Evolutionary conservation across 2,329 filamentous ascomycete species (phyloP).

Genomic region (Blastomyces silverae): DNA sequence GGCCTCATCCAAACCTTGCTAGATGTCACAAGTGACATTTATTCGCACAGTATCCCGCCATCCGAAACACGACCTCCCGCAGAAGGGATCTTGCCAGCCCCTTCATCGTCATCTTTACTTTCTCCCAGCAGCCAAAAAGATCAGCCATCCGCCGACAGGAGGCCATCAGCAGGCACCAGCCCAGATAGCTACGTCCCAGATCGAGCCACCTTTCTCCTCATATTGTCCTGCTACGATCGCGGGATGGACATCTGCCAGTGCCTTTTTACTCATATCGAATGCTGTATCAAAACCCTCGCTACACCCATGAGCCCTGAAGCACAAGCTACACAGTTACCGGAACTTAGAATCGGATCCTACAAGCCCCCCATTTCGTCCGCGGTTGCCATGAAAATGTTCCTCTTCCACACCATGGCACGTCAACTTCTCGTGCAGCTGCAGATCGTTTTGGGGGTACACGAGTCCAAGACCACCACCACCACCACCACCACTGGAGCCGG

Average conservation of each 20-base stretch:
- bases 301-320: background rate
- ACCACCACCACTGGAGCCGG: background rate
- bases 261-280: constrained; percentile 6
- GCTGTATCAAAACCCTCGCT: background rate
- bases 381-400: constrained; percentile 10
- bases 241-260: constrained; percentile 3
- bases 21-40: constrained; percentile 1
- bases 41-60: background rate
- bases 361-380: background rate
- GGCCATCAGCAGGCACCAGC: too few relatives aligned
- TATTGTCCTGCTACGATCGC: constrained; percentile 10
- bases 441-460: background rate
- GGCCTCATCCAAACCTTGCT: constrained; percentile 4
- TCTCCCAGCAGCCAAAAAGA: background rate
- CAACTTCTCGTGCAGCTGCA: background rate
- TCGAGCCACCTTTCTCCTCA: background rate
- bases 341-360: constrained; percentile 6
- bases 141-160: background rate
- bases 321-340: background rate
- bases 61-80: background rate
- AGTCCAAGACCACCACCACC: background rate
- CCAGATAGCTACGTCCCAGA: background rate
- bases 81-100: background rate
- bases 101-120: background rate
- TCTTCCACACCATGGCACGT: constrained; percentile 7